phyloP scores from a whole-genome alignment of 2,329 filamentous ascomycete species.

The Metarhizium album region DNA sequence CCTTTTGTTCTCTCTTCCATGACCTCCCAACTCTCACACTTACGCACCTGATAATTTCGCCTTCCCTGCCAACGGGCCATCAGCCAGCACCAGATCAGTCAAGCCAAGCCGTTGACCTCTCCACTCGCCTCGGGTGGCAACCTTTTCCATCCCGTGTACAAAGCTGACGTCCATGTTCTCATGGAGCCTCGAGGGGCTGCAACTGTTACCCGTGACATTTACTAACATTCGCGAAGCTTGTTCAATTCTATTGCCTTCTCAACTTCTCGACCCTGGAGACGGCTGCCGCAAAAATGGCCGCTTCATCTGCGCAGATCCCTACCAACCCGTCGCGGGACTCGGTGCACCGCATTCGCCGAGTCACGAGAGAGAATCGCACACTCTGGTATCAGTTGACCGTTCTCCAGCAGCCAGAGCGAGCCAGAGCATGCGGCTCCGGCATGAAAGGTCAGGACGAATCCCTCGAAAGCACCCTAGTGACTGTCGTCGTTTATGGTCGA shows the following conservation, averaged over 20 bases:
- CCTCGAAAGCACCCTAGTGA: not conserved
- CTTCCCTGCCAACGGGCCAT: too few relatives aligned
- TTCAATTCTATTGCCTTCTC: not conserved
- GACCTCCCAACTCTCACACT: not conserved
- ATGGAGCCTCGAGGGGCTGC: not conserved
- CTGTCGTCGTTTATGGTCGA: not conserved
- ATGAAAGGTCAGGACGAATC: conserved; percentile 64
- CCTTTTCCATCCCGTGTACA: not conserved
- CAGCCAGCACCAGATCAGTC: too few relatives aligned
- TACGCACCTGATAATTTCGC: too few relatives aligned
- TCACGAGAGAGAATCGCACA: conserved; percentile 62
- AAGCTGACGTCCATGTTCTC: not conserved
- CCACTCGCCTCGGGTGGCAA: too few relatives aligned
- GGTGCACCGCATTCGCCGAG: conserved; percentile 35
- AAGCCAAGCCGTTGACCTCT: too few relatives aligned
- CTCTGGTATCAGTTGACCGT: conserved; percentile 77
- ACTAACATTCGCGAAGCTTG: not conserved
- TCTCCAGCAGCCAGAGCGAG: conserved; percentile 88
- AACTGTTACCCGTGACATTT: not conserved
- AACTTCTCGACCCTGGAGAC: not conserved
- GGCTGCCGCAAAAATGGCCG: conserved; percentile 17
- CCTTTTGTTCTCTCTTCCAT: too few relatives aligned
- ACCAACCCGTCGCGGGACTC: conserved; percentile 22
- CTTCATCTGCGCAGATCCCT: conserved; percentile 19
- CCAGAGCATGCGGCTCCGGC: conserved; percentile 87